Conservation (phyloP, 2,329 filamentous ascomycete species). For the Rhynchosporium graminicola region DNA sequence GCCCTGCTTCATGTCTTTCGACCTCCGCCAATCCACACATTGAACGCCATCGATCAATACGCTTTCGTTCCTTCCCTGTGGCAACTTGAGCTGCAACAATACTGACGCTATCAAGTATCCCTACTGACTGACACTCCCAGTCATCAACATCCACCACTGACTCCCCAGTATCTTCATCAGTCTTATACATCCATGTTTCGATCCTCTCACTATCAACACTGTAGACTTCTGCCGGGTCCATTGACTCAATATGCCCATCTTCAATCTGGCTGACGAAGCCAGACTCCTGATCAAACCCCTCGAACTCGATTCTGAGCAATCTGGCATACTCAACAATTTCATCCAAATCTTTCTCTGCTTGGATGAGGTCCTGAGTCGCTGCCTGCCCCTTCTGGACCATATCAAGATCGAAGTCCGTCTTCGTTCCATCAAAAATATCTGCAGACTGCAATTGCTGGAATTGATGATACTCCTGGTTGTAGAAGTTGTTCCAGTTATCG, state of each 20-base stretch:
- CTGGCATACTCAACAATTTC: not conserved
- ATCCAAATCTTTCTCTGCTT: constrained; percentile 2
- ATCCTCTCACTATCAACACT: not conserved
- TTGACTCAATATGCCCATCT: constrained; percentile 1
- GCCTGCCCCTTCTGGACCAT: not conserved
- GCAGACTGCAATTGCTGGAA: not conserved
- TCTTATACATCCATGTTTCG: not conserved
- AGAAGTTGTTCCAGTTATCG: not conserved
- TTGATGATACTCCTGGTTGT: not conserved
- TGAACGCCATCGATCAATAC: constrained; percentile 2
- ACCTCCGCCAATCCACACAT: not conserved
- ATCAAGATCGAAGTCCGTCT: constrained; percentile 2
- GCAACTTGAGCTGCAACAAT: not conserved
- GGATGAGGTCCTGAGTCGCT: not conserved
- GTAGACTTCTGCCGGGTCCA: not conserved
- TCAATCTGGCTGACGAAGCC: not conserved
- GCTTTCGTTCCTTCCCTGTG: not conserved
- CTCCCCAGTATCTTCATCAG: not conserved
- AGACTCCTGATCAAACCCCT: constrained; percentile 3
- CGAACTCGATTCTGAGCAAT: not conserved
- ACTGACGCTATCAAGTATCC: not conserved
- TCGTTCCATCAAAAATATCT: not conserved
- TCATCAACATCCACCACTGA: not conserved
- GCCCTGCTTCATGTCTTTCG: too few species aligned
- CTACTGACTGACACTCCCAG: not conserved